Evolutionary conservation across 2,329 filamentous ascomycete genomes (phyloP).

Genomic region (Aspergillus versicolor): DNA sequence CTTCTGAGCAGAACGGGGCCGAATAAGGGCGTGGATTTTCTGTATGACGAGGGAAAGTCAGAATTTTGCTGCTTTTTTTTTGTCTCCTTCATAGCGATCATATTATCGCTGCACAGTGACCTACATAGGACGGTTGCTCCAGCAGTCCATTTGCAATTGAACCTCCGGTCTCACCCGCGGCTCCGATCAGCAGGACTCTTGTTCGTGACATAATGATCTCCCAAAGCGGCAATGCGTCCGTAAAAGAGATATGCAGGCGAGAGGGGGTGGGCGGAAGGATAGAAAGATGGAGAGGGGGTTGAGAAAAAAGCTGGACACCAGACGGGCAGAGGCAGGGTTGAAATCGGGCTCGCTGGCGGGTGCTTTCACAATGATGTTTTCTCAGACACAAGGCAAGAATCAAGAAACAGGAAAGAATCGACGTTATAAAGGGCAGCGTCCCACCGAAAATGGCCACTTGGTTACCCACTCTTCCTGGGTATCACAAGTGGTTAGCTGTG

Average conservation of each 20-base stretch:
- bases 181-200: conserved; percentile 39
- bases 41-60: conserved; percentile 20
- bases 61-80: conserved; percentile 1
- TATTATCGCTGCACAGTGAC: not conserved
- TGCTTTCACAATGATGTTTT: conserved; percentile 14
- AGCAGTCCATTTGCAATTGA: conserved; percentile 40
- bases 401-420: conserved; percentile 23
- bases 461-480: conserved; percentile 33
- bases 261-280: not conserved
- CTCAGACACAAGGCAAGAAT: conserved; percentile 17
- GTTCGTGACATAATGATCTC: conserved; percentile 33
- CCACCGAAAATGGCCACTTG: conserved; percentile 26
- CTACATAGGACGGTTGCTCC: conserved; percentile 27
- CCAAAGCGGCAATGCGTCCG: conserved; percentile 8
- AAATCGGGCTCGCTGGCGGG: not conserved
- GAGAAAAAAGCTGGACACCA: not conserved
- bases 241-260: not conserved
- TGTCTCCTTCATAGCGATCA: not conserved
- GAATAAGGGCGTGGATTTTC: conserved; percentile 51
- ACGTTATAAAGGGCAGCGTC: conserved; percentile 35
- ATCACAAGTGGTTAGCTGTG: conserved; percentile 30
- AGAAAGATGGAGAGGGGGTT: conserved; percentile 10
- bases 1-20: conserved; percentile 50
- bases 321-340: not conserved
- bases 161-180: conserved; percentile 41